phyloP scores from a whole-genome alignment of 202 grass and related monocot genomes.

The Setaria italica region DNA sequence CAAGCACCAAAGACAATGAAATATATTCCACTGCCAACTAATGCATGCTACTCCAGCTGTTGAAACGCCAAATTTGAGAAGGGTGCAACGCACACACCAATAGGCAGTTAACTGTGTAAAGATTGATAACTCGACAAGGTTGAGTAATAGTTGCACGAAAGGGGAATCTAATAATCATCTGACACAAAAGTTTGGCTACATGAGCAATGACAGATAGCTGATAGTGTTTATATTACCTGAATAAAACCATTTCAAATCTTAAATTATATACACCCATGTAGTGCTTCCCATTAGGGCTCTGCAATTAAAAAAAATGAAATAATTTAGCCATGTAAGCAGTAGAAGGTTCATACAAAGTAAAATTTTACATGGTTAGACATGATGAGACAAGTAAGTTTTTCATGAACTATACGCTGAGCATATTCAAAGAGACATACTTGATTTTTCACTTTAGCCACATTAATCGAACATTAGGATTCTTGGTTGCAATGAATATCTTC shows the following conservation, averaged over 20 bases:
- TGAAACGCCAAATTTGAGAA: constrained; percentile 7
- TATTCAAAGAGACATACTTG: no score
- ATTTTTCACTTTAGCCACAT: no score
- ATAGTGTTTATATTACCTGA: constrained; percentile 15
- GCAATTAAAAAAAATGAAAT: no score
- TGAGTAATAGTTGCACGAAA: constrained; percentile 1
- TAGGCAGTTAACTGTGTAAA: constrained; percentile 21
- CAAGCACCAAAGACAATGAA: constrained; percentile 20
- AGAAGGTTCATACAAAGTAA: no score
- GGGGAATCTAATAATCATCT: background rate
- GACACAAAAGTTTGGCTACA: constrained; percentile 38
- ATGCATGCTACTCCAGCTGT: constrained; percentile 30
- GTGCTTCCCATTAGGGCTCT: no score
- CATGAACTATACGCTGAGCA: no score
- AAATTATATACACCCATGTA: background rate
- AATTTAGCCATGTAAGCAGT: no score
- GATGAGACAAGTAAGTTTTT: no score
- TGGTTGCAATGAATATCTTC: no score
- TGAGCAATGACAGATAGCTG: background rate
- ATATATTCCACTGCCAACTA: constrained; percentile 11
- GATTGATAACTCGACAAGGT: background rate
- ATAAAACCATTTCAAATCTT: background rate
- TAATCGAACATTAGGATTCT: no score
- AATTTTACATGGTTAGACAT: no score
- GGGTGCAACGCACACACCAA: no score